Percentiles rank a stretch among this genome's conserved stretches.
Evolutionary conservation across 1,284 basidiomycete species (phyloP).

Genomic region (Marasmius sp.): DNA sequence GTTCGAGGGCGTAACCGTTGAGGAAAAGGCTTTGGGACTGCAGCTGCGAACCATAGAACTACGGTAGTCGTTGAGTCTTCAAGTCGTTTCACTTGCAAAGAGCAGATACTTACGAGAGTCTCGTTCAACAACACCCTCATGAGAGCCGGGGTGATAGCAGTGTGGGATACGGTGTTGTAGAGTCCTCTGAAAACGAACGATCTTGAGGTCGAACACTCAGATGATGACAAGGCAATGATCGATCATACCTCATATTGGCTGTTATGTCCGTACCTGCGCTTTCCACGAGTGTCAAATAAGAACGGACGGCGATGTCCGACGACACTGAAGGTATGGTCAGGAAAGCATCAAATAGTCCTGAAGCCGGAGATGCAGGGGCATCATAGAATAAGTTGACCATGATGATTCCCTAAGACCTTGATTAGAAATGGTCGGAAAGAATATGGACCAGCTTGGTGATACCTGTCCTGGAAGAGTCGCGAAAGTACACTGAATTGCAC

Average conservation of each 20-base stretch:
- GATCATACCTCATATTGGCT: not conserved
- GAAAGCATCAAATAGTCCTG: constrained; percentile 31
- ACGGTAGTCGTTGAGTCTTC: constrained; percentile 4
- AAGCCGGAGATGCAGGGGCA: constrained; percentile 25
- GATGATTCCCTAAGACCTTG: not conserved
- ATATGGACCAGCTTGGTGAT: not conserved
- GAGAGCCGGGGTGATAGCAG: not conserved
- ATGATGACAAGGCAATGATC: not conserved
- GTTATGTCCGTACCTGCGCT: constrained; percentile 1
- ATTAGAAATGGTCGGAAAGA: not conserved
- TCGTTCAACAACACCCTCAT: not conserved
- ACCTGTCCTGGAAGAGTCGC: not conserved
- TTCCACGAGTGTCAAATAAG: constrained; percentile 26
- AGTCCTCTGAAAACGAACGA: not conserved
- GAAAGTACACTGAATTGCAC: not conserved
- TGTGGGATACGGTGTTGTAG: not conserved
- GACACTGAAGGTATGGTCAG: constrained; percentile 19
- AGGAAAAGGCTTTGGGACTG: constrained; percentile 5
- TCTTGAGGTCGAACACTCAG: not conserved
- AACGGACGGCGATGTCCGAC: constrained; percentile 22
- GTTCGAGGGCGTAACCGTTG: constrained; percentile 39
- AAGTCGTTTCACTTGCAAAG: constrained; percentile 9
- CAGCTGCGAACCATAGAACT: constrained; percentile 2
- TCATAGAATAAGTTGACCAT: constrained; percentile 32
- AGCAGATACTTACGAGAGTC: not conserved